Conservation (phyloP, 2,329 filamentous ascomycete genomes). For the Colletotrichum neosansevieriae region DNA sequence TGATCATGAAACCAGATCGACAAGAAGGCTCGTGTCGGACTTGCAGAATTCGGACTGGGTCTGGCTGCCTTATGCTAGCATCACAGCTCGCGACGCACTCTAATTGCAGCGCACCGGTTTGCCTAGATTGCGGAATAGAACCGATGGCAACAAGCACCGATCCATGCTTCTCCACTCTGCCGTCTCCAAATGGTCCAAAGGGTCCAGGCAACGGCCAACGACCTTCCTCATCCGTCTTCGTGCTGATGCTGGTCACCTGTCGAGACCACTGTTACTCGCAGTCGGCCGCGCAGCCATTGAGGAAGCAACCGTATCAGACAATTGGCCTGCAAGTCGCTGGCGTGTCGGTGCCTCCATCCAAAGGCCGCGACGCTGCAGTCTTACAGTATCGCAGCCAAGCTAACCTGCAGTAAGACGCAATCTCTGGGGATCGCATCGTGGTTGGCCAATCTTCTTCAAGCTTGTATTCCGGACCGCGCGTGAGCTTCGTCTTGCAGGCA, state of each 20-base stretch:
- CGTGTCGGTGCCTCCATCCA: not conserved
- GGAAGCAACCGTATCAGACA: not conserved
- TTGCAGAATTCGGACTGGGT: too few species aligned
- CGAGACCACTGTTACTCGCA: not conserved
- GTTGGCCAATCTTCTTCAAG: conserved; percentile 9
- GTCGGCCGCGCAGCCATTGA: accelerated
- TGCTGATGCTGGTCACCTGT: not conserved
- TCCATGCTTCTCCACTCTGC: not conserved
- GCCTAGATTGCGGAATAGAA: not conserved
- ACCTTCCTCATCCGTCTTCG: conserved; percentile 27
- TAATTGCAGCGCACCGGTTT: not conserved
- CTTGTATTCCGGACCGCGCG: not conserved
- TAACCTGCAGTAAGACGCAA: not conserved
- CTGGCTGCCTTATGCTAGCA: not conserved
- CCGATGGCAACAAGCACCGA: not conserved
- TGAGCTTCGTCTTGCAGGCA: not conserved
- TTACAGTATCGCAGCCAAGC: not conserved
- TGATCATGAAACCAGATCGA: not conserved
- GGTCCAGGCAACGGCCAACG: not conserved
- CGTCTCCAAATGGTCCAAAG: not conserved
- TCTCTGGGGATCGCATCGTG: not conserved
- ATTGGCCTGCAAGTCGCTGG: conserved; percentile 7
- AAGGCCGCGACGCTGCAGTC: not conserved
- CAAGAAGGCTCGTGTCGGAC: not conserved
- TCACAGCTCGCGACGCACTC: not conserved